Base-by-base conservation (phyloP, 2,329 filamentous ascomycete genomes). In the Penicillium sp. region DNA sequence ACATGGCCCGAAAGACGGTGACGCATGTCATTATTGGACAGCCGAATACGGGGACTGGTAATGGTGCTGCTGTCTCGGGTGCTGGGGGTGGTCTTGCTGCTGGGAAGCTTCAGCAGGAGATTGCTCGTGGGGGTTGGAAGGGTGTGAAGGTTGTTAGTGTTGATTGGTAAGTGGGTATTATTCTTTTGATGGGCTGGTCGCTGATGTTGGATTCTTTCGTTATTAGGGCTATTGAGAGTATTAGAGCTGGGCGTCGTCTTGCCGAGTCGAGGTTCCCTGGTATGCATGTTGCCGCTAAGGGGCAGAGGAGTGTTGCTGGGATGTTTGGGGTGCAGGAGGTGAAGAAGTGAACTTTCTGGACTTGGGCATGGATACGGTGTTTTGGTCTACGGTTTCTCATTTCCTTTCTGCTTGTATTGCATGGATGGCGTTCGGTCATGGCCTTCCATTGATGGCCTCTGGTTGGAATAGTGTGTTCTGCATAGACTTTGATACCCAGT, bases 11-110 rank as follows among this genome's bases (percentile, higher is more conserved):
- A 37, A 80, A 83, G 31, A 80, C 79, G 42, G 88, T 95, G 57
- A 95, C 90, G 29, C 91, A 96, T 69, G 87, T 96, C 53, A 86
- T 96, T 49, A 70, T 95, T 5, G 88, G 88, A 7, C 78, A 74
- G 44, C 80, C 82, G 14, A 77, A 76, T 49, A 54, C 52, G 11
- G 67, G 64, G 35, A 69, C 69, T n/a, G 16, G 14, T 2, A 5
- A 10, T 37, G 41, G 31, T 22, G 29, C 3, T 0, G 11, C 27
- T 25, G 42, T 30, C 11, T 56, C 58, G 25, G 84, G 83, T 37
- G 80, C 80, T 9, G 88, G 88, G 0, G 89, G 89, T 36, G 88
- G 87, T 0, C 75, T 96, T 6, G 82, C 90, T 3, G 83, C 81
- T 1, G 78, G 78, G 27, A 96, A 96, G 73, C 73, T 95, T 41